A percentile compares a stretch with the other conserved stretches of the same genome.
phyloP scores from a whole-genome alignment of 164 flowering plant genomes.

The Hamamelis virginiana region DNA sequence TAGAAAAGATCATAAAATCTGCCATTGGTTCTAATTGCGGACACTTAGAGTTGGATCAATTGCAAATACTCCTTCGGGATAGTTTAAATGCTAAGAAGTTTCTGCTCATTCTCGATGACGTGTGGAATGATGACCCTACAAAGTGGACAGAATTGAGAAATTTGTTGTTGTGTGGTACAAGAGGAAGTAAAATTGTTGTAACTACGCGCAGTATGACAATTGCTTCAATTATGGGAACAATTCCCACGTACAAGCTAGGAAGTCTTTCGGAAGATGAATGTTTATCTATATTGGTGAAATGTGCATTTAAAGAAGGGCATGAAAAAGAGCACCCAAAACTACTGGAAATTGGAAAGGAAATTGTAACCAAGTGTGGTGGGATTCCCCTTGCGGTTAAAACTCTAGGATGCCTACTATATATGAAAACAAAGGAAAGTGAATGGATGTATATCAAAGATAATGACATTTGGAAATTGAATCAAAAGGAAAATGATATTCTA shows the following conservation, averaged over 20 bases:
- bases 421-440: too few relatives aligned
- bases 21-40: too few relatives aligned
- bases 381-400: neutral
- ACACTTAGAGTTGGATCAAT: too few relatives aligned
- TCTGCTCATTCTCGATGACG: neutral
- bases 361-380: neutral
- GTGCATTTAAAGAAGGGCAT: slow-evolving; percentile 7
- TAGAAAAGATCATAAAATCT: too few relatives aligned
- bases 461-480: neutral
- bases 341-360: too few relatives aligned
- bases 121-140: slow-evolving; percentile 6
- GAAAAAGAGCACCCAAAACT: neutral
- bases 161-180: too few relatives aligned
- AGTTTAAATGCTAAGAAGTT: neutral
- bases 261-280: neutral
- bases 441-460: too few relatives aligned
- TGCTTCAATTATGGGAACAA: neutral
- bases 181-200: neutral
- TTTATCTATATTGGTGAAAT: neutral
- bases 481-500: neutral
- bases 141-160: neutral
- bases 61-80: too few relatives aligned
- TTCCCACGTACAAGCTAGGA: neutral
- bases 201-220: slow-evolving; percentile 2
- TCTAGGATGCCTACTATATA: too few relatives aligned